Conservation (phyloP, 2,329 filamentous ascomycete species). For the Diaporthe batatas region DNA sequence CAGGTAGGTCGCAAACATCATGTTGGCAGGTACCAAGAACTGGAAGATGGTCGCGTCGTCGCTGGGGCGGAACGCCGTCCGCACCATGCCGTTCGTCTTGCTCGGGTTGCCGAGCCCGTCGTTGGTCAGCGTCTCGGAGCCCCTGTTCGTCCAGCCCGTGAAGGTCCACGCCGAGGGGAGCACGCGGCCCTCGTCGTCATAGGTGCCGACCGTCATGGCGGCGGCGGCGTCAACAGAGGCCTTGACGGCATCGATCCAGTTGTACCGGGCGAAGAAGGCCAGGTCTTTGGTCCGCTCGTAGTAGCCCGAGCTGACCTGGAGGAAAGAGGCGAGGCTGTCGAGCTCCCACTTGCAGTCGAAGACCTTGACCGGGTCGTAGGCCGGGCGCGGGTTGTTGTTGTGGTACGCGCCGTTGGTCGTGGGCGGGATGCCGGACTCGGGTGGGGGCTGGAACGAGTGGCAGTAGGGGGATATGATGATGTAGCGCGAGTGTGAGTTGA, state of each 20-base stretch:
- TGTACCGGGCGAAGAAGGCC: slow-evolving; percentile 66
- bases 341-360: slow-evolving; percentile 95
- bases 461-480: slow-evolving; percentile 81
- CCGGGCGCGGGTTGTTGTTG: slow-evolving; percentile 70
- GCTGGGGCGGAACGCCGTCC: slow-evolving; percentile 85
- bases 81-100: slow-evolving; percentile 80
- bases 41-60: slow-evolving; percentile 87
- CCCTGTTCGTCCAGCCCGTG: slow-evolving; percentile 76
- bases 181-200: slow-evolving; percentile 68
- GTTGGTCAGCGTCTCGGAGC: slow-evolving; percentile 82
- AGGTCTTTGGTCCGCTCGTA: slow-evolving; percentile 72
- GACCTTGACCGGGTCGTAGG: slow-evolving; percentile 76
- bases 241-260: slow-evolving; percentile 79
- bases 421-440: slow-evolving; percentile 76
- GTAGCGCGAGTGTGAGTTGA: slow-evolving; percentile 79
- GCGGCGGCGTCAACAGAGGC: slow-evolving; percentile 75
- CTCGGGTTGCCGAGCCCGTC: slow-evolving; percentile 83
- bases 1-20: slow-evolving; percentile 76
- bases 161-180: slow-evolving; percentile 75
- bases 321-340: slow-evolving; percentile 87
- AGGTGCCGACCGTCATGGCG: slow-evolving; percentile 77
- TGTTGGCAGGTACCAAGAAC: slow-evolving; percentile 84
- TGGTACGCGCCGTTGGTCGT: slow-evolving; percentile 69
- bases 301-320: slow-evolving; percentile 85
- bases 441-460: slow-evolving; percentile 90